Base-by-base conservation (phyloP, 2,329 filamentous ascomycete species). In the Monosporascus sp. region DNA sequence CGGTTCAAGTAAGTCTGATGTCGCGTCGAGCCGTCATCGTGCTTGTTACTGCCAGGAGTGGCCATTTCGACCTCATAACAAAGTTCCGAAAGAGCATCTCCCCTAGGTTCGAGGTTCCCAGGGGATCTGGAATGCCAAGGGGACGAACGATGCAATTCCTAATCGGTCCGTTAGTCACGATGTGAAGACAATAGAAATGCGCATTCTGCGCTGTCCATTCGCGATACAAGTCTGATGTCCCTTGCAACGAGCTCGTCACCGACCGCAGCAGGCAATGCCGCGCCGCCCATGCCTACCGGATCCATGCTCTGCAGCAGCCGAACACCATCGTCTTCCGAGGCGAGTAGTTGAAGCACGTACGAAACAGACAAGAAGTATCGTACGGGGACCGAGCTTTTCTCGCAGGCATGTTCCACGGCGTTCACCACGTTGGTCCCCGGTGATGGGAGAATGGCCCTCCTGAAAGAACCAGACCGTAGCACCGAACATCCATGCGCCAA, bases 161-260 rank as follows among this genome's bases (percentile, higher is more conserved):
- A 74, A 53, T 87, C 83, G 0, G 57, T 64, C 0, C 52, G 54
- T 53, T 80, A 87, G 24, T 82, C 69, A 22, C 84, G 76, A 62
- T 82, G 76, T 0, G 84, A 87, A 3, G 81, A 85, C 62, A 87
- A 73, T 16, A 87, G 64, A 55, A 87, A 87, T 0, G 84, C 84
- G 52, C 83, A 87, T 62, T 88, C 84, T 8, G 83, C 81, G 60
- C 83, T 87, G 2, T 85, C 84, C 64, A 84, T 85, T 41, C 85
- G 73, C 0, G 82, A 86, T 1, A 86, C 69, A 5, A 87, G 74
- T 8, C 79, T 81, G 1, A 87, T 75, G 0, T 73, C 75, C 6
- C 70, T 63, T 0, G 65, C 51, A 0, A 85, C 77, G 2, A 87
- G 71, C 3, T 64, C 63, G 53, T 86, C 71, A 0, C 85, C 85